Percentiles rank a stretch among this genome's conserved stretches.
Evolutionary conservation across 176 grass and related monocot genomes (phyloP).

Genomic region (Triticum monococcum): DNA sequence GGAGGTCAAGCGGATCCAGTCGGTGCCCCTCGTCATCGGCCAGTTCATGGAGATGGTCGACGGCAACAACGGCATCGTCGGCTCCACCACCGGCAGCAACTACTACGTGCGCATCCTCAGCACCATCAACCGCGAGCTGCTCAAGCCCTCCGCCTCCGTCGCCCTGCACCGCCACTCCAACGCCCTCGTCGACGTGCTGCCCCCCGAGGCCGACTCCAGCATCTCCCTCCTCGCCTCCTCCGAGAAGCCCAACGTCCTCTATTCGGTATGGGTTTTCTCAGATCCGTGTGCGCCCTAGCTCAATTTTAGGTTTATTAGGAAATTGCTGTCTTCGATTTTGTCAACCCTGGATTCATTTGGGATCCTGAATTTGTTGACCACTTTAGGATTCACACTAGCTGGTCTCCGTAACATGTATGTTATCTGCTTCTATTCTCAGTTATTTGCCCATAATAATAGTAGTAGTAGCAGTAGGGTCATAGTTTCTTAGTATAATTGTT

Average conservation of each 20-base stretch:
- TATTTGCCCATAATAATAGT: no score
- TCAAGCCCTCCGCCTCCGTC: slow-evolving; percentile 88
- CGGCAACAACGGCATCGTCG: slow-evolving; percentile 95
- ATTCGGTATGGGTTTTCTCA: slow-evolving; percentile 36
- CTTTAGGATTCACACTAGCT: background rate
- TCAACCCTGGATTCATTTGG: background rate
- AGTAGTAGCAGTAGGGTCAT: no score
- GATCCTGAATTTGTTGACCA: slow-evolving; percentile 2
- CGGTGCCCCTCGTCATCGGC: slow-evolving; percentile 93
- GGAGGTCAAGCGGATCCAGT: slow-evolving; percentile 99
- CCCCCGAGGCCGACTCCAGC: slow-evolving; percentile 91
- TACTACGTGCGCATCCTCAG: slow-evolving; percentile 96
- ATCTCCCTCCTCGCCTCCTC: slow-evolving; percentile 83
- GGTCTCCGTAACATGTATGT: background rate
- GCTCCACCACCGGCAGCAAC: slow-evolving; percentile 94
- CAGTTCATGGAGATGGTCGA: slow-evolving; percentile 99
- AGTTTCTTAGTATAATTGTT: background rate
- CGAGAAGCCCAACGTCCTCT: slow-evolving; percentile 84
- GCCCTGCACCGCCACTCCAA: slow-evolving; percentile 91
- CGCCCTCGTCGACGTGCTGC: slow-evolving; percentile 86
- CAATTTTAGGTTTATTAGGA: slow-evolving; percentile 5
- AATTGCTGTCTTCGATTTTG: background rate
- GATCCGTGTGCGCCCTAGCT: background rate
- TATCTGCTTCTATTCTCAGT: background rate
- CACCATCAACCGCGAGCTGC: slow-evolving; percentile 92